phyloP scores from a whole-genome alignment of 2,329 filamentous ascomycete species.

The Calonectria honghensis region DNA sequence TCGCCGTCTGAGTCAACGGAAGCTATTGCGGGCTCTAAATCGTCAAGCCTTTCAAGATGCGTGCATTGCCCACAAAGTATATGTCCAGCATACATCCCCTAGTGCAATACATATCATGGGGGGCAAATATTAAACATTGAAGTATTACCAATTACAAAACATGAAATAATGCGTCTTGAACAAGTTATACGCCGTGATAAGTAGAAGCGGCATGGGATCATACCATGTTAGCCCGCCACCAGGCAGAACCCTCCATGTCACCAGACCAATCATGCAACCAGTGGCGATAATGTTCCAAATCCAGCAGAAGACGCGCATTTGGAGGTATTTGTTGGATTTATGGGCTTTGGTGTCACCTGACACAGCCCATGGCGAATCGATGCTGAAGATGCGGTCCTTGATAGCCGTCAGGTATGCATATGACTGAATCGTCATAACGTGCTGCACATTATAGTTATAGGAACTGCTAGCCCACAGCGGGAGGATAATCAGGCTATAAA shows the following conservation, averaged over 20 bases:
- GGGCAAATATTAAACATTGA: background rate
- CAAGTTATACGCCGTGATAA: slow-evolving; percentile 3
- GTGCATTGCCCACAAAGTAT: too few relatives aligned
- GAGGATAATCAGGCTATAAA: slow-evolving; percentile 8
- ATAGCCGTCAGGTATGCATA: slow-evolving; percentile 9
- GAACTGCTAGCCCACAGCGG: background rate
- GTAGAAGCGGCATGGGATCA: background rate
- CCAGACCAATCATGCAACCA: background rate
- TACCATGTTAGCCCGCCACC: background rate
- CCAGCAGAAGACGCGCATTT: slow-evolving; percentile 19
- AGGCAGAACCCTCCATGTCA: background rate
- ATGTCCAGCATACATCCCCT: background rate
- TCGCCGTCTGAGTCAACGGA: too few relatives aligned
- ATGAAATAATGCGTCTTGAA: slow-evolving; percentile 10
- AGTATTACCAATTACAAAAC: slow-evolving; percentile 21
- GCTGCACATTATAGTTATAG: slow-evolving; percentile 11
- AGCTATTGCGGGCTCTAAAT: too few relatives aligned
- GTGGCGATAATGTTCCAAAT: background rate
- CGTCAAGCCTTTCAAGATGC: too few relatives aligned
- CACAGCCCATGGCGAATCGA: background rate
- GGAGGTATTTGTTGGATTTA: slow-evolving; percentile 16
- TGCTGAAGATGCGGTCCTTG: slow-evolving; percentile 18
- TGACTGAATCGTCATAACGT: slow-evolving; percentile 12
- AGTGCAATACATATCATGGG: background rate
- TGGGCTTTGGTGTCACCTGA: slow-evolving; percentile 9